A percentile compares a stretch with the other conserved stretches of the same genome.
These are phyloP conservation scores for Parachaetomium inaequale DNA, from an alignment of 495 filamentous ascomycete genomes.

Conservation along the genomic window DNA sequence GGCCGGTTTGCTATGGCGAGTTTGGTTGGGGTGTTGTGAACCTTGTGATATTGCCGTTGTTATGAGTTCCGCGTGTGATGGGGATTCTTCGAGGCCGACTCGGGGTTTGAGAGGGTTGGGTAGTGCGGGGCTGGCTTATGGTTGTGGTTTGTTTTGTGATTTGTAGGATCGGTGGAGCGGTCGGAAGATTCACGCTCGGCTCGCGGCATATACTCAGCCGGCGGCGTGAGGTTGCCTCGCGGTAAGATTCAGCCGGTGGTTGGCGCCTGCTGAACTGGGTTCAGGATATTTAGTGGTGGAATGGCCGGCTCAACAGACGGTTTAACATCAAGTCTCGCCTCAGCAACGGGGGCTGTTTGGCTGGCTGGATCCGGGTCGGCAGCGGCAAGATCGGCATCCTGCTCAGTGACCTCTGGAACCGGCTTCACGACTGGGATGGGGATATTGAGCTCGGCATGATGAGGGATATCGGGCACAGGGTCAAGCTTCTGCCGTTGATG, in stretches of 20 bases:
- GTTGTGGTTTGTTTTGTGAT: no score
- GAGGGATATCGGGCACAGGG: slow-evolving; percentile 66
- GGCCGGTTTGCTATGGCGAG: no score
- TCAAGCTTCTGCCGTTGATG: slow-evolving; percentile 58
- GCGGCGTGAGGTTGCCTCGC: neutral
- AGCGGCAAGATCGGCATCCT: neutral
- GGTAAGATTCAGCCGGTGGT: neutral
- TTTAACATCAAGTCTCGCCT: neutral
- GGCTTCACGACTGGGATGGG: slow-evolving; percentile 54
- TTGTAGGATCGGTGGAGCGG: no score
- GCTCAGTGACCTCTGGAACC: slow-evolving; percentile 29
- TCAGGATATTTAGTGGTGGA: neutral
- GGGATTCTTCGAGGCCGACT: no score
- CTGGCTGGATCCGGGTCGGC: neutral
- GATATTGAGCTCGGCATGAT: slow-evolving; percentile 59
- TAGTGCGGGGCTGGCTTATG: no score
- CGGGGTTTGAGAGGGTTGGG: no score
- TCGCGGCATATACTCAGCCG: neutral
- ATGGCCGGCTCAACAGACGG: neutral
- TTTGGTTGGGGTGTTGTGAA: no score
- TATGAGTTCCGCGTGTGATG: no score
- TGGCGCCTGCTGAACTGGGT: neutral
- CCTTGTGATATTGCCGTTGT: no score
- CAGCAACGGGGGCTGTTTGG: neutral
- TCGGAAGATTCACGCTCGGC: neutral